Conservation (phyloP, 441 rosid species). For the Aquilaria agallochum region DNA sequence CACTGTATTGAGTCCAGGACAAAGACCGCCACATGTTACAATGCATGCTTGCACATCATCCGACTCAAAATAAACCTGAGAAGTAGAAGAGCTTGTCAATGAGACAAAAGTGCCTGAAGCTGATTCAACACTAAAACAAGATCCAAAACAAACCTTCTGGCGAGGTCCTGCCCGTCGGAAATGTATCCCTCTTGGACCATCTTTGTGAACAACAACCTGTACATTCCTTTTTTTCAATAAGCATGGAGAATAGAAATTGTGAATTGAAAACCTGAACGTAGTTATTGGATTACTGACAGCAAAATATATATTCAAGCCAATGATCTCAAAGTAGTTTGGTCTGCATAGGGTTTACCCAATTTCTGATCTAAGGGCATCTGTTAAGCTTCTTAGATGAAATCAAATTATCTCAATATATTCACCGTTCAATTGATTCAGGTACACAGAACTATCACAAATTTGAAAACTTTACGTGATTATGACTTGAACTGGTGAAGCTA, state of each 20-base stretch:
- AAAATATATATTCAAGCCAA: not conserved
- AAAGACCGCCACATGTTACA: conserved; percentile 92
- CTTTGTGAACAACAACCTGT: conserved; percentile 59
- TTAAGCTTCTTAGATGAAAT: not conserved
- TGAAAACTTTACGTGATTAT: too few species aligned
- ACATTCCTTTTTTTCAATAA: not conserved
- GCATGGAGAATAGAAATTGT: too few species aligned
- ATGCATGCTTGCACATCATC: conserved; percentile 85
- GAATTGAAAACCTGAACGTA: too few species aligned
- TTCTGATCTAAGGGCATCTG: not conserved
- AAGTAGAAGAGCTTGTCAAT: conserved; percentile 7
- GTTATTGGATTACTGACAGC: too few species aligned
- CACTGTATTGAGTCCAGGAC: conserved; percentile 90
- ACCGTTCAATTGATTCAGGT: too few species aligned
- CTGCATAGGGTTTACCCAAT: not conserved
- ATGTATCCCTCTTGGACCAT: conserved; percentile 59
- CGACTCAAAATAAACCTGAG: conserved; percentile 59
- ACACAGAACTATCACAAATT: too few species aligned
- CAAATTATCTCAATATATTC: not conserved
- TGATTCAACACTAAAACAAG: conserved; percentile 2
- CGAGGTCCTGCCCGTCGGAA: conserved; percentile 77
- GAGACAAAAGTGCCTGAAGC: conserved; percentile 5
- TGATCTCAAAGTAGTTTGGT: not conserved
- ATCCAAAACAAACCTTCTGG: conserved; percentile 35
- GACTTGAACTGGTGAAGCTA: too few species aligned